Percentiles rank a stretch among this genome's conserved stretches.
phyloP scores from a whole-genome alignment of 2,329 filamentous ascomycete species.

The Elsinoe fawcettii region DNA sequence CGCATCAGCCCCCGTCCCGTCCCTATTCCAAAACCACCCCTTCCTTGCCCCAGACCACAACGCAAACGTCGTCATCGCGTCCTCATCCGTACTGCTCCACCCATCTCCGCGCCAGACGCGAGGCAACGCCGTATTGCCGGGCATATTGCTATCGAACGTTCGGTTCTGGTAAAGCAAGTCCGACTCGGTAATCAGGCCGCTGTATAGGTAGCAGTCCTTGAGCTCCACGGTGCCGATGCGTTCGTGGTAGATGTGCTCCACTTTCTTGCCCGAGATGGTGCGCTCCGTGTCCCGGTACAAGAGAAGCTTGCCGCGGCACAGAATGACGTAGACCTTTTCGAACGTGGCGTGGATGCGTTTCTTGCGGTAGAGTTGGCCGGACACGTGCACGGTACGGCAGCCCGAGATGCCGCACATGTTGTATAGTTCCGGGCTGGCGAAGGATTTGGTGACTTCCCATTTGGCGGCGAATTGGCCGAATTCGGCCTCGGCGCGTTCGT shows the following conservation, averaged over 20 bases:
- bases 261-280: slow-evolving; percentile 45
- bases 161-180: slow-evolving; percentile 58
- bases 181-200: slow-evolving; percentile 53
- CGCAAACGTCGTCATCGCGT: slow-evolving; percentile 60
- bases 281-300: slow-evolving; percentile 56
- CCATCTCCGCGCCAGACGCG: slow-evolving; percentile 53
- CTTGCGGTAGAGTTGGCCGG: slow-evolving; percentile 56
- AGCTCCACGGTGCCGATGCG: slow-evolving; percentile 53
- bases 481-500: slow-evolving; percentile 57
- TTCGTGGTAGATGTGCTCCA: slow-evolving; percentile 55
- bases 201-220: slow-evolving; percentile 58
- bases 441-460: slow-evolving; percentile 59
- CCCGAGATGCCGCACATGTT: slow-evolving; percentile 59
- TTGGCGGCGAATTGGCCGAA: slow-evolving; percentile 60
- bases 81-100: slow-evolving; percentile 56
- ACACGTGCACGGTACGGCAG: slow-evolving; percentile 56
- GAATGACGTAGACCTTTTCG: slow-evolving; percentile 51
- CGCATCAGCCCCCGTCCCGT: slow-evolving; percentile 25
- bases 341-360: slow-evolving; percentile 56
- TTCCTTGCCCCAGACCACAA: slow-evolving; percentile 55
- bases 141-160: slow-evolving; percentile 56
- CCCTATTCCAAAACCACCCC: slow-evolving; percentile 43
- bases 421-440: slow-evolving; percentile 57
- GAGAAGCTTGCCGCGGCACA: slow-evolving; percentile 53
- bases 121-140: slow-evolving; percentile 52